Conservation (phyloP, 2,329 filamentous ascomycete genomes). For the Aspergillus udagawae region DNA sequence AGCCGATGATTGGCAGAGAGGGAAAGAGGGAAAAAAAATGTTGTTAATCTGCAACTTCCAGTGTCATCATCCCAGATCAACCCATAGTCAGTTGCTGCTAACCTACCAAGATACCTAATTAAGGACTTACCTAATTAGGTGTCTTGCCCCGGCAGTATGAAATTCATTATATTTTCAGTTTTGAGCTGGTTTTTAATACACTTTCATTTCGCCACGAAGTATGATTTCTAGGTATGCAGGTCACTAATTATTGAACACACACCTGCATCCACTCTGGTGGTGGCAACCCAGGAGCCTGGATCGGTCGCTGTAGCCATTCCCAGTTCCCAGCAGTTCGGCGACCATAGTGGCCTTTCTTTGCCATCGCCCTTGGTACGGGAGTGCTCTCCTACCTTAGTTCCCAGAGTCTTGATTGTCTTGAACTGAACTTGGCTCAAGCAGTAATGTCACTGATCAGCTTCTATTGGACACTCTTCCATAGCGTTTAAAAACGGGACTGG, state of each 20-base stretch:
- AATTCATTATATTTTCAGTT: not conserved
- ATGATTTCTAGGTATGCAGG: not conserved
- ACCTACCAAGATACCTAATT: no score
- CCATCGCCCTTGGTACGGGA: not conserved
- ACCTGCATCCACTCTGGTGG: constrained; percentile 13
- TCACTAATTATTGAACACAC: constrained; percentile 4
- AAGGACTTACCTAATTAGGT: not conserved
- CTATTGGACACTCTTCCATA: not conserved
- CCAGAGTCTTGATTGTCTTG: not conserved
- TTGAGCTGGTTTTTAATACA: not conserved
- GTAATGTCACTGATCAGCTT: not conserved
- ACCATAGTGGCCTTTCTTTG: not conserved
- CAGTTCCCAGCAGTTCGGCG: not conserved
- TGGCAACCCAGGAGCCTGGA: constrained; percentile 14
- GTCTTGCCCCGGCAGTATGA: not conserved
- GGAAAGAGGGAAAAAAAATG: not conserved
- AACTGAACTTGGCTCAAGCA: not conserved
- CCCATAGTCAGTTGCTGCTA: no score
- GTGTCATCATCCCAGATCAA: no score
- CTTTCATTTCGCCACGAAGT: not conserved
- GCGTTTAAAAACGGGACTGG: not conserved
- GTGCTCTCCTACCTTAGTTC: not conserved
- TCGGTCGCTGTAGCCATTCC: constrained; percentile 1
- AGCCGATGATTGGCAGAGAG: not conserved
- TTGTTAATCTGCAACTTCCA: not conserved